Percentiles rank a stretch among this genome's conserved stretches.
Conservation (phyloP, 2,329 filamentous ascomycete genomes). For the Venturia carpophila region DNA sequence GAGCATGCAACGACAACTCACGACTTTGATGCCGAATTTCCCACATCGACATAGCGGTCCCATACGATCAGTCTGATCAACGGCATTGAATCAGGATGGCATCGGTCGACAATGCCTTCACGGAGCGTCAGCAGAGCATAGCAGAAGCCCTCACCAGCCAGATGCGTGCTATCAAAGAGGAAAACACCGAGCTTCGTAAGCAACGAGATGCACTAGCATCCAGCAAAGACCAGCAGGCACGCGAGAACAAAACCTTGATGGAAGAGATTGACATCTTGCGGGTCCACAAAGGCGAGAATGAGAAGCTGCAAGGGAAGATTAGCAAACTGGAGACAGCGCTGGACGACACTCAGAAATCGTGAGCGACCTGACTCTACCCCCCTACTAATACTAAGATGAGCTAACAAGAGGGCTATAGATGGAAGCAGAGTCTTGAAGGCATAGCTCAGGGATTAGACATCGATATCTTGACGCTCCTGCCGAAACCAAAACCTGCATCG, state of each 20-base stretch:
- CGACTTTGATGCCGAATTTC: neutral
- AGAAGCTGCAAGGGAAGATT: neutral
- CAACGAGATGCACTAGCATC: neutral
- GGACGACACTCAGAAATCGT: neutral
- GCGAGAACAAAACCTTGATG: neutral
- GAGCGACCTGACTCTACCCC: neutral
- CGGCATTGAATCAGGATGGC: neutral
- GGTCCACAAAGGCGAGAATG: neutral
- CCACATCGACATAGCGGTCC: neutral
- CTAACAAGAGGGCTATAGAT: neutral
- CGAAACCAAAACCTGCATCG: neutral
- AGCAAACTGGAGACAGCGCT: neutral
- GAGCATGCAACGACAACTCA: neutral
- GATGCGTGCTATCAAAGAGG: neutral
- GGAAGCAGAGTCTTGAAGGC: neutral
- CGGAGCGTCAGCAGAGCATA: neutral
- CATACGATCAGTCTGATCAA: neutral
- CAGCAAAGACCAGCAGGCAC: neutral
- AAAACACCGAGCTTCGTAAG: neutral
- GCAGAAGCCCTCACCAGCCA: neutral
- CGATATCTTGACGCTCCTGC: neutral
- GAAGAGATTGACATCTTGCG: neutral
- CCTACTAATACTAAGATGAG: neutral
- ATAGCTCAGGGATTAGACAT: neutral
- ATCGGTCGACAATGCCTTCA: neutral